Percentiles rank a stretch among this genome's conserved stretches.
Evolutionary conservation across 768 basidiomycete genomes (phyloP).

Genomic region (Leucosporidium yakuticum): DNA sequence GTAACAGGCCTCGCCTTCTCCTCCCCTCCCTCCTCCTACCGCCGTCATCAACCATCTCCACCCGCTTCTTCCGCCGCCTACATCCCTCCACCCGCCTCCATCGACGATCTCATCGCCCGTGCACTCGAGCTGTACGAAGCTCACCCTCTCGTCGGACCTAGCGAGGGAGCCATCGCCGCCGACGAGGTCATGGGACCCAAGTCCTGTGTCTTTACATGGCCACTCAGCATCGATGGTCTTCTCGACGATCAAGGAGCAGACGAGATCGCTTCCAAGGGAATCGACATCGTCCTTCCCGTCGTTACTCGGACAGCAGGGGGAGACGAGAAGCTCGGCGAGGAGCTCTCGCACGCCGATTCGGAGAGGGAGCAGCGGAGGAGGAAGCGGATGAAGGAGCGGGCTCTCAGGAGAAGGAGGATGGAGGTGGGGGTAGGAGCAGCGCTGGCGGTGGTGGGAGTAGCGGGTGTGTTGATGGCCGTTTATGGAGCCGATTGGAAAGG

Average conservation of each 20-base stretch:
- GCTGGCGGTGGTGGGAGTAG: neutral
- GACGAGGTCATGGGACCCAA: conserved; percentile 29
- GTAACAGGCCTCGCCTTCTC: conserved; percentile 9
- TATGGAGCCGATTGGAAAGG: neutral
- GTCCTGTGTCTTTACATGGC: conserved; percentile 30
- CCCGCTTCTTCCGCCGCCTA: conserved; percentile 22
- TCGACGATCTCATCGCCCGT: conserved; percentile 39
- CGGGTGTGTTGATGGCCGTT: neutral
- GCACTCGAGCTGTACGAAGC: conserved; percentile 19
- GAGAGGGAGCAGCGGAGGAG: neutral
- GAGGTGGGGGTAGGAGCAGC: neutral
- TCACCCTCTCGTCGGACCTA: conserved; percentile 13
- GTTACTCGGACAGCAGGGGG: neutral
- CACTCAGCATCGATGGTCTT: neutral
- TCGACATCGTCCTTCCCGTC: conserved; percentile 11
- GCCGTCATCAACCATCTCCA: conserved; percentile 21
- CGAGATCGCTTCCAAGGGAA: conserved; percentile 3
- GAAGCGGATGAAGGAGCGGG: neutral
- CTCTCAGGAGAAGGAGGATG: neutral
- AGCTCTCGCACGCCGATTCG: neutral
- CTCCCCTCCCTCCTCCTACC: neutral
- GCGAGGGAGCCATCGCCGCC: neutral
- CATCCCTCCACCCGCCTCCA: conserved; percentile 31
- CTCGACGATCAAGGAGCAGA: conserved; percentile 12
- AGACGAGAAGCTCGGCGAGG: neutral